A percentile compares a stretch with the other conserved stretches of the same genome.
phyloP scores from a whole-genome alignment of 441 rosid species.

The Mallotus japonicus region DNA sequence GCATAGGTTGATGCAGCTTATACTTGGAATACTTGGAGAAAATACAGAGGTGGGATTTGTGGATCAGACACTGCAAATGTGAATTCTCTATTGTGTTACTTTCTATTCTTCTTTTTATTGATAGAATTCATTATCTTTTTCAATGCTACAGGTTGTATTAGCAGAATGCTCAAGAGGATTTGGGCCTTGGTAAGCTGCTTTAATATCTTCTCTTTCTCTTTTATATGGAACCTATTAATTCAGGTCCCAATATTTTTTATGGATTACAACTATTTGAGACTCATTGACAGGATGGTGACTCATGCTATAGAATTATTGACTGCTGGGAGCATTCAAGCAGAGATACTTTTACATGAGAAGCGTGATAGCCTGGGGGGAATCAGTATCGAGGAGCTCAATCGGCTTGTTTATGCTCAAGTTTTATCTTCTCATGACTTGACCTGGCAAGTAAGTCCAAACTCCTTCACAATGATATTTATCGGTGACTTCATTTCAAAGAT shows the following conservation, averaged over 20 bases:
- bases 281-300: constrained; percentile 73
- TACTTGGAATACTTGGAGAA: constrained; percentile 83
- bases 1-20: constrained; percentile 67
- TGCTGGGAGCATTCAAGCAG: constrained; percentile 76
- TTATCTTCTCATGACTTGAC: constrained; percentile 86
- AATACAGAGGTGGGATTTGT: constrained; percentile 67
- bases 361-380: constrained; percentile 65
- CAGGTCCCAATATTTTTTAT: background rate
- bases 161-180: constrained; percentile 91
- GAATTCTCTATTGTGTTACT: constrained; percentile 10
- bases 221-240: constrained; percentile 4
- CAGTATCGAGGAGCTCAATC: constrained; percentile 79
- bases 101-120: constrained; percentile 1
- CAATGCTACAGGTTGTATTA: constrained; percentile 67
- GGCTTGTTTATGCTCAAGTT: constrained; percentile 93
- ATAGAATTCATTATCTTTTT: constrained; percentile 18
- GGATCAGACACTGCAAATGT: constrained; percentile 9
- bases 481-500: constrained; percentile 1
- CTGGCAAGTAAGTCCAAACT: constrained; percentile 74
- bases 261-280: constrained; percentile 14
- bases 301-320: constrained; percentile 86
- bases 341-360: constrained; percentile 72
- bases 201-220: constrained; percentile 12
- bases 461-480: constrained; percentile 1
- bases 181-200: constrained; percentile 81